Evolutionary conservation across 176 grass and related monocot genomes (phyloP).

Genomic region (Cenchrus americanus): DNA sequence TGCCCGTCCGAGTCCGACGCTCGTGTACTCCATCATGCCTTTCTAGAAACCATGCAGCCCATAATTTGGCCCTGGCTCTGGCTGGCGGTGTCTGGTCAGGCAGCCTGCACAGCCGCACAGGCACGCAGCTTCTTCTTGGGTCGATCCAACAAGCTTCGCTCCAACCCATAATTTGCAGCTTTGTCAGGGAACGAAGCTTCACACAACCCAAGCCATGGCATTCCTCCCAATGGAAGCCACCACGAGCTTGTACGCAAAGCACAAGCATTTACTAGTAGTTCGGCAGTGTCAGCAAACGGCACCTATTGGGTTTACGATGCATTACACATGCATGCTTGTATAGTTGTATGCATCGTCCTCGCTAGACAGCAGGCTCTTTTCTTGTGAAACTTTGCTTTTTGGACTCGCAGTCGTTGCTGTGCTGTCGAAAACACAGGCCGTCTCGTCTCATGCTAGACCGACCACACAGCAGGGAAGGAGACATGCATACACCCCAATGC

Average conservation of each 20-base stretch:
- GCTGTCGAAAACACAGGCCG: background rate
- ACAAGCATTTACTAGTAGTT: background rate
- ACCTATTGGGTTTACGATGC: background rate
- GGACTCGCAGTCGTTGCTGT: too few species aligned
- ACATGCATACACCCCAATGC: too few species aligned
- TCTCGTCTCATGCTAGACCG: background rate
- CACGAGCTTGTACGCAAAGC: slow-evolving; percentile 7
- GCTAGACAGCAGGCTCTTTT: background rate
- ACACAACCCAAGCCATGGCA: too few species aligned
- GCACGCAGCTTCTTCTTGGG: slow-evolving; percentile 4
- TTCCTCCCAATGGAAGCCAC: background rate
- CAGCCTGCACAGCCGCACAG: background rate
- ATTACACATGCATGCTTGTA: background rate
- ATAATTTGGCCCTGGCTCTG: slow-evolving; percentile 13
- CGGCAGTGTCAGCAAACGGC: background rate
- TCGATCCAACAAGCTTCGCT: background rate
- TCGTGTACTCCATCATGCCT: slow-evolving; percentile 43
- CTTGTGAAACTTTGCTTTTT: slow-evolving; percentile 11
- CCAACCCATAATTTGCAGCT: too few species aligned
- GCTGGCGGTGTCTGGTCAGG: slow-evolving; percentile 7
- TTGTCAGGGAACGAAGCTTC: too few species aligned
- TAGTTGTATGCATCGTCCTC: background rate
- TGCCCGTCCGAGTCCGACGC: background rate
- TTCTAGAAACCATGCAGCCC: slow-evolving; percentile 56
- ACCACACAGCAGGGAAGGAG: background rate